A percentile compares a stretch with the other conserved stretches of the same genome.
These are phyloP conservation scores for Dicorynia guianensis DNA, from an alignment of 306 rosid species.

Conservation along the genomic window DNA sequence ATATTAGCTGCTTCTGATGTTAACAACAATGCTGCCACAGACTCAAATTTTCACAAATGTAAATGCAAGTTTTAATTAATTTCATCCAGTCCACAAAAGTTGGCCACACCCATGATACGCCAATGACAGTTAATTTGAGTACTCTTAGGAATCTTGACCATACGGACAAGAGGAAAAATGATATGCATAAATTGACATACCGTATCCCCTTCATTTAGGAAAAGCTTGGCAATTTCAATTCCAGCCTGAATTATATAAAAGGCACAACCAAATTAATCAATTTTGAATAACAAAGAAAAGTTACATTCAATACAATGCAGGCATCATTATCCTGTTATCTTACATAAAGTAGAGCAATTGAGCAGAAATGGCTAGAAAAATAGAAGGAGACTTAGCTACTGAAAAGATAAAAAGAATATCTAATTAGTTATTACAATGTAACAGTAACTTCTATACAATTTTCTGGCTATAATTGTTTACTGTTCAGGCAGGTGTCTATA, in stretches of 20 bases:
- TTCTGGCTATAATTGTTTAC: background rate
- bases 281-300: constrained; percentile 16
- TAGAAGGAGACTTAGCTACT: constrained; percentile 12
- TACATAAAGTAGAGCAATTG: constrained; percentile 25
- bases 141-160: constrained; percentile 10
- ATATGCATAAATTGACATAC: constrained; percentile 50
- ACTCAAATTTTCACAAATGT: too few species aligned
- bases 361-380: constrained; percentile 13
- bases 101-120: background rate
- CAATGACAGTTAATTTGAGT: background rate
- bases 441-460: background rate
- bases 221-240: constrained; percentile 91
- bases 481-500: background rate
- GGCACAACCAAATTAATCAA: constrained; percentile 38
- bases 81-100: background rate
- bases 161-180: background rate
- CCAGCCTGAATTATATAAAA: constrained; percentile 78
- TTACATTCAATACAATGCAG: constrained; percentile 28
- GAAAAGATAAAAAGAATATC: constrained; percentile 4
- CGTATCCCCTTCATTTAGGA: constrained; percentile 81
- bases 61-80: background rate
- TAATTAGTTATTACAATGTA: constrained; percentile 10
- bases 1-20: too few species aligned
- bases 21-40: too few species aligned
- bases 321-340: constrained; percentile 31